Evolutionary conservation across 495 filamentous ascomycete species (phyloP).

Genomic region (Poronia punctata): DNA sequence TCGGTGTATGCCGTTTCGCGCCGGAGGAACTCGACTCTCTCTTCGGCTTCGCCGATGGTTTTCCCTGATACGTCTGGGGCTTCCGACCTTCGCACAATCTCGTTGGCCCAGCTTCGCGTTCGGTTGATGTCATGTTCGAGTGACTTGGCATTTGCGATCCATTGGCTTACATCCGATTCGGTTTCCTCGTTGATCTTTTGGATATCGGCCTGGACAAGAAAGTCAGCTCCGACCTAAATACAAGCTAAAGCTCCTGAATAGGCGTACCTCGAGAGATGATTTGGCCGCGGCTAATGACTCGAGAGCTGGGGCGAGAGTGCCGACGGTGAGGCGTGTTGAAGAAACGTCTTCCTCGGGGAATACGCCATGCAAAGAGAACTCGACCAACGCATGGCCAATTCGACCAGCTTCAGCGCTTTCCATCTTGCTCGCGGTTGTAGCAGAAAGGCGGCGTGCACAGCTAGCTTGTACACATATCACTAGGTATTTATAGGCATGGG

Average conservation of each 20-base stretch:
- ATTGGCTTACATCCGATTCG: slow-evolving; percentile 70
- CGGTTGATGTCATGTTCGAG: slow-evolving; percentile 75
- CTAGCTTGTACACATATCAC: no score
- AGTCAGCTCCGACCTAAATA: neutral
- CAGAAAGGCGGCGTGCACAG: neutral
- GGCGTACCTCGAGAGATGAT: slow-evolving; percentile 58
- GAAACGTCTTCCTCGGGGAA: slow-evolving; percentile 73
- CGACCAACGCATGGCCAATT: slow-evolving; percentile 61
- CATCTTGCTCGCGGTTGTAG: no score
- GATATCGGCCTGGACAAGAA: slow-evolving; percentile 53
- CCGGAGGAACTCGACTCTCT: slow-evolving; percentile 62
- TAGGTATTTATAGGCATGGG: no score
- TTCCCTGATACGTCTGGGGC: slow-evolving; percentile 52
- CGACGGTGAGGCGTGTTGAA: slow-evolving; percentile 52
- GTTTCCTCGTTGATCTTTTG: slow-evolving; percentile 63
- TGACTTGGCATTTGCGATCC: slow-evolving; percentile 75
- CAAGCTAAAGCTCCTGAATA: no score
- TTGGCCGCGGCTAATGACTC: slow-evolving; percentile 58
- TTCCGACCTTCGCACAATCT: slow-evolving; percentile 67
- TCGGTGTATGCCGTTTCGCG: slow-evolving; percentile 73
- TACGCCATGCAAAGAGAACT: slow-evolving; percentile 59
- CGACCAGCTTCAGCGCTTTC: slow-evolving; percentile 17
- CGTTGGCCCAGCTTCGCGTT: slow-evolving; percentile 61
- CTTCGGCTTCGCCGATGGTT: slow-evolving; percentile 56
- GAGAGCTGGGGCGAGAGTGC: slow-evolving; percentile 55